Evolutionary conservation across 805 yeast genomes (phyloP).

Genomic region (Wickerhamiella azyma): DNA sequence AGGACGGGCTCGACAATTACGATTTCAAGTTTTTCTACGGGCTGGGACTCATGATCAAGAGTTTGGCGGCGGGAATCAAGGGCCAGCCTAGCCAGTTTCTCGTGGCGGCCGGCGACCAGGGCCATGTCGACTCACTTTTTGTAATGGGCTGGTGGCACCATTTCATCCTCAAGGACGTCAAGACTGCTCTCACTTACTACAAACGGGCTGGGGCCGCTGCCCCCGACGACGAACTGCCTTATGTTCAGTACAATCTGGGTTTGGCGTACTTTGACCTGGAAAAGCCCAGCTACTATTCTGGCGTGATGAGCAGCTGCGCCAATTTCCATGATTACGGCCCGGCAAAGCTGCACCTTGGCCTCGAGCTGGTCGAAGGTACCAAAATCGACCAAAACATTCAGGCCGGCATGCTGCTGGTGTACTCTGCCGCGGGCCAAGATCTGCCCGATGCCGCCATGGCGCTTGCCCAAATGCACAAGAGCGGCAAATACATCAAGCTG

Average conservation of each 20-base stretch:
- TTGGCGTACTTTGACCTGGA: slow-evolving; percentile 1
- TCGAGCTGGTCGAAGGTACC: not conserved
- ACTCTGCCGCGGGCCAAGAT: not conserved
- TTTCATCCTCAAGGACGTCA: not conserved
- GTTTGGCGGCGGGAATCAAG: not conserved
- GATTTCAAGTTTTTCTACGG: not conserved
- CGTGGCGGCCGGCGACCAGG: not conserved
- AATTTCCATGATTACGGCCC: slow-evolving; percentile 1
- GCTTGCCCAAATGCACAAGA: slow-evolving; percentile 2
- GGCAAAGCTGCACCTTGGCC: slow-evolving; percentile 7
- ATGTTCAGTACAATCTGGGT: not conserved
- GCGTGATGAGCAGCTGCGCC: slow-evolving; percentile 1
- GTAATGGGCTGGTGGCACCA: slow-evolving; percentile 7
- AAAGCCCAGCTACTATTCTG: not conserved
- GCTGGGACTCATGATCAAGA: not conserved
- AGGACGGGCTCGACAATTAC: not conserved
- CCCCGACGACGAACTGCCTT: not conserved
- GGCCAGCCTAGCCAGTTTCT: not conserved
- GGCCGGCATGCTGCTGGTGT: not conserved
- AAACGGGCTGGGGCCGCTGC: not conserved
- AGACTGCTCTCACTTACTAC: slow-evolving; percentile 1
- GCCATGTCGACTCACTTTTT: slow-evolving; percentile 3
- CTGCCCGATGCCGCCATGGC: not conserved
- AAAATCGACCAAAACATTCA: not conserved
- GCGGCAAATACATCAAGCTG: not conserved